Base-by-base conservation (phyloP, 257 asterid genomes). In the Rehmannia glutinosa region DNA sequence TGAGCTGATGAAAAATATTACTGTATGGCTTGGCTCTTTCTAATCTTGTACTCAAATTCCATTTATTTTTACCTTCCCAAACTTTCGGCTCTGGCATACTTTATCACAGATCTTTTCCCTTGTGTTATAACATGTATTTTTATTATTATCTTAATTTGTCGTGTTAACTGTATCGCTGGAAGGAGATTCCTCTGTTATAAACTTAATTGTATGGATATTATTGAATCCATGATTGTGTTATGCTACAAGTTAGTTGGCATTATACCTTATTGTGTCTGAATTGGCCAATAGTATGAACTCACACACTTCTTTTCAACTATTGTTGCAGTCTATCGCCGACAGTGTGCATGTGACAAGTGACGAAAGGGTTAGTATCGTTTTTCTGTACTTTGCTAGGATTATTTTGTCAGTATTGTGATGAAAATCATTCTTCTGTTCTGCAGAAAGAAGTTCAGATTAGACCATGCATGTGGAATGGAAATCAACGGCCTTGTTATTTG, bases 381-480 rank as follows among this genome's bases (percentile, higher is more conserved):
- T 5, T 74, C 21, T 38, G 28, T 28, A 24, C 19, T 67, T 49
- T 15, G 27, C 35, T 23, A 11, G 39, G 10, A 4, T 46, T 77
- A 78, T 73, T 85, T 4, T 35, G 81, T 15, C 41, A 52, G 33
- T 52, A 47, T 61, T 16, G 27, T 73, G 55, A 59, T 62, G 33
- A 16, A 69, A 43, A 11, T 2, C 62, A 53, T 25, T 46, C n/a
- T 45, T 64, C 7, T 25, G 11, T 19, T 59, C 28, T 80, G 83
- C 95, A 93, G 99, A 86, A 77, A 69, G 77, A 81, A 69, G 51
- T 76, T 66, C 86, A 81, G 80, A 76, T 79, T 56, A 73, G 53
- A 45, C 89, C 86, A 2, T 93, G 99, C 88, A 53, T 90, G 78
- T 93, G 99, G 99, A 90, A 90, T 20, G 99, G 96, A 70, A 83